Percentiles rank a stretch among this genome's conserved stretches.
Conservation (phyloP, 1,284 basidiomycete genomes). For the Filobasidium uniguttulatum region DNA sequence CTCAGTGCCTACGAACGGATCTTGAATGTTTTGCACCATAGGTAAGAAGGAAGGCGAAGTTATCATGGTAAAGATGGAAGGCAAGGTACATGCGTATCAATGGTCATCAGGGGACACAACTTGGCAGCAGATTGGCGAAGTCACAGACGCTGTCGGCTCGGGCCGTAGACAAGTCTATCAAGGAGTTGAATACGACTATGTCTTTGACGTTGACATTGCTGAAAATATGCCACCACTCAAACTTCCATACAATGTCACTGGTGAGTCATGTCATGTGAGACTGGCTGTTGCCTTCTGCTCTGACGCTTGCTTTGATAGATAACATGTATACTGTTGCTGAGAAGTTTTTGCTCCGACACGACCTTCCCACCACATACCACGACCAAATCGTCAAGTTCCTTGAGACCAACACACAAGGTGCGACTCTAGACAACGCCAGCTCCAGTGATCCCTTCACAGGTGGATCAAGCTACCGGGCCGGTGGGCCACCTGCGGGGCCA, state of each 20-base stretch:
- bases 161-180: conserved; percentile 73
- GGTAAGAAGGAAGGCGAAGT: conserved; percentile 86
- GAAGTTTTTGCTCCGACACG: conserved; percentile 69
- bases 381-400: conserved; percentile 92
- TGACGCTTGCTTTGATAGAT: conserved; percentile 43
- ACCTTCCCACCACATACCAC: conserved; percentile 66
- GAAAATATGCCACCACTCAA: conserved; percentile 88
- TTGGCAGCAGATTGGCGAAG: conserved; percentile 92
- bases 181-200: conserved; percentile 94
- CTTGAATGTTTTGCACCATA: conserved; percentile 22
- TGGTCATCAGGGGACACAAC: conserved; percentile 58
- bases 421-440: conserved; percentile 47
- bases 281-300: not conserved
- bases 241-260: conserved; percentile 78
- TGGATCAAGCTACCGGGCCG: conserved; percentile 9
- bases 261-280: conserved; percentile 38
- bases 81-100: conserved; percentile 74
- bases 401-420: conserved; percentile 70
- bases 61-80: conserved; percentile 70
- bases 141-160: conserved; percentile 83
- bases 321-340: conserved; percentile 86
- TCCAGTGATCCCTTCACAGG: conserved; percentile 11
- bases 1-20: not conserved
- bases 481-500: not conserved
- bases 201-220: conserved; percentile 93